Evolutionary conservation across 2,329 filamentous ascomycete genomes (phyloP), one percentile per base, ranked within the genome.

Genomic region (Penicillium capsulatum): DNA sequence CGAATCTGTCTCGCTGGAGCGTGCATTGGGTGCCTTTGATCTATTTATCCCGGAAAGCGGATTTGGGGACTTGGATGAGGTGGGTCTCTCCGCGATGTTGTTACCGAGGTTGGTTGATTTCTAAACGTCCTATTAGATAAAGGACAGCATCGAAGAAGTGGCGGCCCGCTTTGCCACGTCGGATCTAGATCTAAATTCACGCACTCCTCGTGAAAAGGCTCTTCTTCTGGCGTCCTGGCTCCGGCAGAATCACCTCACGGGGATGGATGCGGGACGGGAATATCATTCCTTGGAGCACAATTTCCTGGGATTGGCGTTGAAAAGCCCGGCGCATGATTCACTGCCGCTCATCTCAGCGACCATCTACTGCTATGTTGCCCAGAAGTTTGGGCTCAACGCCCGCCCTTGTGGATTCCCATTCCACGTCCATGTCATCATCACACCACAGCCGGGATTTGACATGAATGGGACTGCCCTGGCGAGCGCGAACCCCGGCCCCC

Each of bases 281-380:
- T 96, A 92, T 60, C 81, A 87, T 52, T 82, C 84, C 42, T 67
- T 97, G 42, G 80, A 86, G 46, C 94, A 97, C 64, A 94, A 86
- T 54, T 86, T 95, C 53, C 81, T 98, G 40, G 88, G 88, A 7
- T 74, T 94, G 45, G 87, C 86, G 3, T 71, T 97, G 30, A 81
- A 79, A 24, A 81, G 85, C 34, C 68, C 77, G 5, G 74, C 77
- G 0, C 88, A 94, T 55, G 81, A 86, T 17, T 91, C 89, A 1
- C 73, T 96, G 7, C 92, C 91, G 2, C 74, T 96, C 35, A 84
- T 96, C 45, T 92, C 88, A 2, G 84, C 84, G 39, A 84, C 83
- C 44, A 94, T 97, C 47, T 98, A 84, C 65, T 92, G 85, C 57
- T 82, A 81, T 41, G 64, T 97, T 11, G 90, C 88, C 1, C 74